These are phyloP conservation scores for Phytopythium aichiense DNA, from an alignment of 352 stramenopile species.

Conservation along the genomic window DNA sequence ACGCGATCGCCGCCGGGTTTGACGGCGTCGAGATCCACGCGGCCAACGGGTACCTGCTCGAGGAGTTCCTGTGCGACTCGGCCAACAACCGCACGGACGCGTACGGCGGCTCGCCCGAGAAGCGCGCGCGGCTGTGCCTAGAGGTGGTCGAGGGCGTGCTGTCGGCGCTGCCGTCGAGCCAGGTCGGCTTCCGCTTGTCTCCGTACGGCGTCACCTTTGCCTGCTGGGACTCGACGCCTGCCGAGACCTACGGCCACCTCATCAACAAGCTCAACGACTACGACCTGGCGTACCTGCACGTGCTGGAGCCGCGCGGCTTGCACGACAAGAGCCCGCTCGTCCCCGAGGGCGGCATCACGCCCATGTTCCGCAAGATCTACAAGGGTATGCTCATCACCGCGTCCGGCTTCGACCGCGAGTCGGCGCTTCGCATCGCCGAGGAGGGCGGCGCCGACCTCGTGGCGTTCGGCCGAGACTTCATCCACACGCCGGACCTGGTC, in stretches of 20 bases:
- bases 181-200: slow-evolving; percentile 27
- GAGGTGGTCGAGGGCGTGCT: slow-evolving; percentile 50
- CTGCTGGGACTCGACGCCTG: slow-evolving; percentile 18
- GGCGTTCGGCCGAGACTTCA: slow-evolving; percentile 50
- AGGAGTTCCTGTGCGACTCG: slow-evolving; percentile 74
- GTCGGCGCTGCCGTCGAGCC: slow-evolving; percentile 9
- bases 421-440: slow-evolving; percentile 33
- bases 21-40: slow-evolving; percentile 83
- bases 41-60: slow-evolving; percentile 88
- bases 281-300: slow-evolving; percentile 44
- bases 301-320: slow-evolving; percentile 42
- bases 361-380: slow-evolving; percentile 49
- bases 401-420: slow-evolving; percentile 25
- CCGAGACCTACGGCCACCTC: slow-evolving; percentile 36
- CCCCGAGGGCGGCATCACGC: slow-evolving; percentile 21
- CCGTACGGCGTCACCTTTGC: slow-evolving; percentile 27
- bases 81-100: slow-evolving; percentile 72
- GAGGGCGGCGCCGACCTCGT: slow-evolving; percentile 46
- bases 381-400: slow-evolving; percentile 22
- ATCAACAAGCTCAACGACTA: slow-evolving; percentile 5
- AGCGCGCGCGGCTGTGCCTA: slow-evolving; percentile 62
- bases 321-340: slow-evolving; percentile 15
- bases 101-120: slow-evolving; percentile 81
- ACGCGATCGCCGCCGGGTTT: slow-evolving; percentile 65
- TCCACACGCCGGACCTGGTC: slow-evolving; percentile 67